Evolutionary conservation across 352 stramenopile species (phyloP).

Genomic region (Phytophthora boehmeriae): DNA sequence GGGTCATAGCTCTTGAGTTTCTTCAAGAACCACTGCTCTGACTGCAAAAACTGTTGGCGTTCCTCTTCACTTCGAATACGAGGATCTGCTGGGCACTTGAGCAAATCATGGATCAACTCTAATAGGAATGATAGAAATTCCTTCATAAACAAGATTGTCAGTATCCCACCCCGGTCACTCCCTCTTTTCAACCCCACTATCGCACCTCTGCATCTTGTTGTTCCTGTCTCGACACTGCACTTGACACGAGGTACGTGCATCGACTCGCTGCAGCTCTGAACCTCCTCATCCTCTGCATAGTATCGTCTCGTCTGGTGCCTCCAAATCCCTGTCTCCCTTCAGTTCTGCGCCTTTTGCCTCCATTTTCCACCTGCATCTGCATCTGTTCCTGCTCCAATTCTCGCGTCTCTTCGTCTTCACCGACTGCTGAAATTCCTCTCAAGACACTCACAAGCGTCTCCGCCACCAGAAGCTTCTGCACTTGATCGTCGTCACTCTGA

Average conservation of each 20-base stretch:
- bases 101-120: conserved; percentile 68
- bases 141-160: neutral
- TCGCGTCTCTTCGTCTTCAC: neutral
- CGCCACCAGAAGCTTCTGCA: neutral
- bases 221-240: conserved; percentile 48
- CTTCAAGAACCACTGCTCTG: conserved; percentile 28
- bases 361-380: neutral
- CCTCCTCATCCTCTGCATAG: conserved; percentile 30
- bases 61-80: conserved; percentile 25
- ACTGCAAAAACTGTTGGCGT: conserved; percentile 23
- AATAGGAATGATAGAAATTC: neutral
- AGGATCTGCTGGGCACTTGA: conserved; percentile 28
- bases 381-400: neutral
- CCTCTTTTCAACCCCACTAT: neutral
- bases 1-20: conserved; percentile 38
- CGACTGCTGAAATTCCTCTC: neutral
- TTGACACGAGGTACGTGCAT: conserved; percentile 57
- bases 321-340: conserved; percentile 8
- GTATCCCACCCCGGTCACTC: too few relatives aligned
- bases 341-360: neutral
- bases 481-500: conserved; percentile 7
- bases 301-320: conserved; percentile 23
- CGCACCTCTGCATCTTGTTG: conserved; percentile 77
- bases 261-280: conserved; percentile 42
- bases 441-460: neutral